These are phyloP conservation scores for Boletus rufocinnamomeus DNA, from an alignment of 768 basidiomycete genomes.

Conservation along the genomic window DNA sequence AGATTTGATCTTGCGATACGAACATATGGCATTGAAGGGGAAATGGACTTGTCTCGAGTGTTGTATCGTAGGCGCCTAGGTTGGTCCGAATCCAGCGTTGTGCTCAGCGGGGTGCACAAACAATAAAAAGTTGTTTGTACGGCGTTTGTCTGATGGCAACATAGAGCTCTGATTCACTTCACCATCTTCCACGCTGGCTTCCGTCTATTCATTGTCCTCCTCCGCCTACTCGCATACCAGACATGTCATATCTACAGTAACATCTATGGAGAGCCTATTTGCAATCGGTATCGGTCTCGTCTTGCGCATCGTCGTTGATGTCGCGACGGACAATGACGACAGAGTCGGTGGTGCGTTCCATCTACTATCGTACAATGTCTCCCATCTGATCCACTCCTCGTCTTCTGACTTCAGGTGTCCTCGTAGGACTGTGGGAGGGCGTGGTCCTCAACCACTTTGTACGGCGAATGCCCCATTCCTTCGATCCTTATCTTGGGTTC, in stretches of 20 bases:
- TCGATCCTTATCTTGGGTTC: slow-evolving; percentile 70
- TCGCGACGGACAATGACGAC: slow-evolving; percentile 40
- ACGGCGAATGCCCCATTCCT: slow-evolving; percentile 61
- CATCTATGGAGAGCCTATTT: slow-evolving; percentile 65
- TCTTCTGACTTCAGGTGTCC: slow-evolving; percentile 48
- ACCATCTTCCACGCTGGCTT: slow-evolving; percentile 29
- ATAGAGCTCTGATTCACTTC: not conserved
- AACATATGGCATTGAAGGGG: no score
- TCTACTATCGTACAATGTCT: not conserved
- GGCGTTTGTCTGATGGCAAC: slow-evolving; percentile 8
- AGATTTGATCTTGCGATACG: no score
- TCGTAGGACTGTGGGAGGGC: slow-evolving; percentile 81
- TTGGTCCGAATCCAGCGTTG: no score
- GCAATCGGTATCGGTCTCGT: slow-evolving; percentile 69
- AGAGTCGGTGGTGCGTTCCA: slow-evolving; percentile 31
- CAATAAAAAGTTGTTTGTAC: slow-evolving; percentile 24
- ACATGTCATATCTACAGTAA: slow-evolving; percentile 32
- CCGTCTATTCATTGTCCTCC: slow-evolving; percentile 30
- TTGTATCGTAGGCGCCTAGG: no score
- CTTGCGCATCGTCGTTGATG: slow-evolving; percentile 62
- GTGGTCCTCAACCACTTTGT: slow-evolving; percentile 72
- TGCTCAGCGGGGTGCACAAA: slow-evolving; percentile 9
- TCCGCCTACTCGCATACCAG: slow-evolving; percentile 31
- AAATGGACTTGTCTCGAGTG: not conserved
- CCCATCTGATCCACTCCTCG: slow-evolving; percentile 5